Base-by-base conservation (phyloP, 1,139 yeast species). In the Yamadazyma sp. region DNA sequence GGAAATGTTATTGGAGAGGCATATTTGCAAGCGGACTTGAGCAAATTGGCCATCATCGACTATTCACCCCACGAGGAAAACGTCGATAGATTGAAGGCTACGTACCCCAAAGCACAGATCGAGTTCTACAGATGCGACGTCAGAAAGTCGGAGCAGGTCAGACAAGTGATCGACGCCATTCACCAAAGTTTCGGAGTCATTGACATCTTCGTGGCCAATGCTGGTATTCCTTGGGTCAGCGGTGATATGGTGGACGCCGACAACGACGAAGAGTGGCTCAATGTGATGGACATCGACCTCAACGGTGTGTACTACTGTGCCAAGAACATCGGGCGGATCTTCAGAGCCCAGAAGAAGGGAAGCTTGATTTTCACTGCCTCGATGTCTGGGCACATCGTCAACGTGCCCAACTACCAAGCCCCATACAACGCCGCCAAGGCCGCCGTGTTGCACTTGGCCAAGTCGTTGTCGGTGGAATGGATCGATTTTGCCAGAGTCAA, bases 371-470 rank as follows among this genome's bases (percentile, higher is more conserved):
- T 77, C 68, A 77, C 81, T 36, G 83, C 83, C 8, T 76, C 82
- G 38, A 79, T 79, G 82, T 78, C 84, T 28, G 85, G 79, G 32
- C 76, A 77, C 54, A 78, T 80, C 53, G 85, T 77, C 50, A 80
- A 80, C 60, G 78, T 77, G 55, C 86, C 86, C 35, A 81, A 80
- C 58, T 77, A 77, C 38, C 85, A 80, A 60, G 69, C 78, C 22
- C 77, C 81, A 14, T 79, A 78, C 55, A 77, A 76, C 49, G 73
- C 80, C 14, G 73, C 81, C 44, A 77, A 77, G 56, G 81, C 82
- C 15, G 83, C 82, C 2, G 75, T 74, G n/a, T 57, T 71, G 45
- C 81, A 77, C 46, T 62, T 78, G 44, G 71, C 77, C 26, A 72
- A 65, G 54, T 76, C 80, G 4, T 62, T 77, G 45, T 79, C 82